Base-by-base conservation (phyloP, 208 protist species). In the Leishmania martiniquensis region DNA sequence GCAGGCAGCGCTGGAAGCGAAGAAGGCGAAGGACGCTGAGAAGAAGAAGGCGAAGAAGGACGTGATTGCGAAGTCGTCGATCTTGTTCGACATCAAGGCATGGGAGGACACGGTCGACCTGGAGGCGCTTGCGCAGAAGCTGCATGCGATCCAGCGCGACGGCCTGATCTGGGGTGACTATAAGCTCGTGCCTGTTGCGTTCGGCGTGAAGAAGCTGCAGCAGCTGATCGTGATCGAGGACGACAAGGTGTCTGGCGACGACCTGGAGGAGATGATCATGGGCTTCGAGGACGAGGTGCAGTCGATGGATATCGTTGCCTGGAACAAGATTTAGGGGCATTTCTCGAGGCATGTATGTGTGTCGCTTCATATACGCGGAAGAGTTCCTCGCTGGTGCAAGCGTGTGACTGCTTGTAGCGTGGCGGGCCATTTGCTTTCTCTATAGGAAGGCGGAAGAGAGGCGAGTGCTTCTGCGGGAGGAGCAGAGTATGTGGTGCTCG, bases 141-240 rank as follows among this genome's bases (percentile, higher is more conserved):
- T 98, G 68, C 89, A 97, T 79, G 89, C 87, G 4, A 92, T 97
- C 68, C 34, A 93, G 73, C 93, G 92, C 75, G 91, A 96, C 62
- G 97, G 97, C 57, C 93, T 98, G n/a, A 57, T 96, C 15, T 99
- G 97, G 96, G 95, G 96, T 77, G 89, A 93, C 75, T 78, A 91
- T 82, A 98, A 98, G 88, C 85, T 98, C 25, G 88, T 96, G 75
- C 89, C 96, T 15, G 87, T 99, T 45, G 98, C 94, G 62, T 99
- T 97, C 80, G 98, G 98, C 76, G 94, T 99, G 72, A 98, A 98
- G 90, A 99, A 99, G 91, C 90, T 99, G 39, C 90, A 98, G 82
- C 97, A 98, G 86, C 89, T 95, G 69, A 89, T 91, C 76, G 91
- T 98, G 51, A 96, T 99, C 86, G 97, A 98, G 88, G 98, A 99